Percentiles rank a stretch among this genome's conserved stretches.
phyloP scores from a whole-genome alignment of 2,329 filamentous ascomycete genomes.

The Aspergillus brunneoviolaceus region DNA sequence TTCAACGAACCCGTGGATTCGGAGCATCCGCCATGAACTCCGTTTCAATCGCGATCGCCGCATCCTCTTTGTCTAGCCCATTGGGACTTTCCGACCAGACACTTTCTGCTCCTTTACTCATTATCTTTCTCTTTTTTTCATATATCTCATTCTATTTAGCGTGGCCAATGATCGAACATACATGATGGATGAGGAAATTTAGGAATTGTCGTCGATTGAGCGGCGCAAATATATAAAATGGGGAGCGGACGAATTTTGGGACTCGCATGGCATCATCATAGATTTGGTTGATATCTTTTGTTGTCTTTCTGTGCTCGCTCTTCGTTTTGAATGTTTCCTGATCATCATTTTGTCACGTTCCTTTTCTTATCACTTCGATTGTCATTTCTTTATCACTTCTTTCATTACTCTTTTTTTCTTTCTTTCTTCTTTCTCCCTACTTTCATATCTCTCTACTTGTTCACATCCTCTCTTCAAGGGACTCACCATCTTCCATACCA shows the following conservation, averaged over 20 bases:
- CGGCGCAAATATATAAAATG: constrained; percentile 42
- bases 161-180: constrained; percentile 44
- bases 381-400: constrained; percentile 20
- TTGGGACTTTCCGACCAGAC: constrained; percentile 14
- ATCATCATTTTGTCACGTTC: constrained; percentile 17
- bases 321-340: constrained; percentile 13
- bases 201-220: constrained; percentile 35
- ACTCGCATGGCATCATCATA: constrained; percentile 42
- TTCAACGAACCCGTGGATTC: constrained; percentile 44
- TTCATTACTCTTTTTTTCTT: constrained; percentile 18
- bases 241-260: constrained; percentile 39
- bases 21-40: constrained; percentile 36
- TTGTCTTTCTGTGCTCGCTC: constrained; percentile 18
- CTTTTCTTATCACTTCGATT: constrained; percentile 18
- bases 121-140: constrained; percentile 16
- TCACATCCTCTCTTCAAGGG: constrained; percentile 7
- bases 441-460: constrained; percentile 10
- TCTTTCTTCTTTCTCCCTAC: constrained; percentile 22
- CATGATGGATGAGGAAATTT: constrained; percentile 40
- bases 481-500: constrained; percentile 18
- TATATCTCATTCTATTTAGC: constrained; percentile 39
- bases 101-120: constrained; percentile 20
- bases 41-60: constrained; percentile 8
- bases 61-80: constrained; percentile 16
- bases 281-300: constrained; percentile 38